These are phyloP conservation scores for Phaeolepiota aurea DNA, from an alignment of 768 basidiomycete genomes.

Conservation along the genomic window DNA sequence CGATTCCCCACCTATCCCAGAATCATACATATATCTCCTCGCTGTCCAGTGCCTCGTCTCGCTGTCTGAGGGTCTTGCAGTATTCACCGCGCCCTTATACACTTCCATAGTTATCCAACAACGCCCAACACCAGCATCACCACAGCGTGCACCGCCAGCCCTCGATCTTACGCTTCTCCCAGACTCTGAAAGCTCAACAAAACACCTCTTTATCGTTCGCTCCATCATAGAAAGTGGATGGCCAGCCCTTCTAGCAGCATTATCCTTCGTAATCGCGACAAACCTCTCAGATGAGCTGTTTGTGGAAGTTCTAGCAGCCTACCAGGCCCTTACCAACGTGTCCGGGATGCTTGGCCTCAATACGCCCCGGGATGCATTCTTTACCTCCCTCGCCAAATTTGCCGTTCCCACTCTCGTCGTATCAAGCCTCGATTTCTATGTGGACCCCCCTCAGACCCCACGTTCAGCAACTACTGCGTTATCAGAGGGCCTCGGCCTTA, in stretches of 20 bases:
- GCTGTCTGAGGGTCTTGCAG: conserved; percentile 78
- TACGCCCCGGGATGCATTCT: conserved; percentile 90
- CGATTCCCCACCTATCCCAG: conserved; percentile 89
- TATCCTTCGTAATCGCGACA: conserved; percentile 84
- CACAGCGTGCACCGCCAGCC: conserved; percentile 55
- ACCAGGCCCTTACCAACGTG: conserved; percentile 80
- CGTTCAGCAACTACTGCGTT: conserved; percentile 47
- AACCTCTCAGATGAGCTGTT: conserved; percentile 92
- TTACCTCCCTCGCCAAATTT: conserved; percentile 82
- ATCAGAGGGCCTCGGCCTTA: conserved; percentile 63
- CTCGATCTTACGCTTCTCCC: conserved; percentile 55
- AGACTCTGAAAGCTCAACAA: conserved; percentile 36
- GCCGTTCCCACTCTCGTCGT: conserved; percentile 90
- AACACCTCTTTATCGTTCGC: conserved; percentile 55
- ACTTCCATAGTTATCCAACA: conserved; percentile 55
- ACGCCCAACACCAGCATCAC: conserved; percentile 22
- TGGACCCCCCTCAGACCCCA: conserved; percentile 44
- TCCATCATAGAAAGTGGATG: conserved; percentile 83
- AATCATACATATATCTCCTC: conserved; percentile 88
- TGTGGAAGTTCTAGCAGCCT: conserved; percentile 73
- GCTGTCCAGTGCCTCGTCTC: conserved; percentile 83
- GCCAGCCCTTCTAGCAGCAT: conserved; percentile 86
- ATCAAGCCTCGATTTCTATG: conserved; percentile 61
- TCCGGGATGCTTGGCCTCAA: conserved; percentile 81
- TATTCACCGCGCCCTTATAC: conserved; percentile 70